Conservation (phyloP, 148 eudicot genomes). For the Arbutus unedo region DNA sequence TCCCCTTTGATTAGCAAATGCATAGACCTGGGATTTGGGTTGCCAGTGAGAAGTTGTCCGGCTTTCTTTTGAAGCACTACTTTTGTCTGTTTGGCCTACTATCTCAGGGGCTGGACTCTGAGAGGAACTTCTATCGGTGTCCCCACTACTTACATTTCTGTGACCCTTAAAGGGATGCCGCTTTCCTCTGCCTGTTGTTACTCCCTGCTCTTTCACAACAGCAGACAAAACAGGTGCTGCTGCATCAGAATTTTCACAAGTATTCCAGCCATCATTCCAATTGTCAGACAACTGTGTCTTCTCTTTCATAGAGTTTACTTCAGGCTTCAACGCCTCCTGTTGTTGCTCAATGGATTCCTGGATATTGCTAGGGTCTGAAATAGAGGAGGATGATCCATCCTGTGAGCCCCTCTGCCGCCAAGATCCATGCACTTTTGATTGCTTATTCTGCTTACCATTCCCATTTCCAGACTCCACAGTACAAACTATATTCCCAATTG, state of each 20-base stretch:
- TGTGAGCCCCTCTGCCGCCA: conserved; percentile 58
- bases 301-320: conserved; percentile 20
- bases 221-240: conserved; percentile 19
- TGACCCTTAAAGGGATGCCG: conserved; percentile 46
- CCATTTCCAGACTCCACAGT: conserved; percentile 34
- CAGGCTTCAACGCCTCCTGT: conserved; percentile 23
- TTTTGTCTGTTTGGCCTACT: conserved; percentile 46
- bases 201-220: conserved; percentile 38
- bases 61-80: conserved; percentile 37
- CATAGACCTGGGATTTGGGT: conserved; percentile 55
- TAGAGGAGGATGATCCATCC: conserved; percentile 27
- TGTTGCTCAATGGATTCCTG: conserved; percentile 27
- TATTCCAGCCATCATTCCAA: conserved; percentile 44
- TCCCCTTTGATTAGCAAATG: conserved; percentile 30
- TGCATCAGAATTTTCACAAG: conserved; percentile 28
- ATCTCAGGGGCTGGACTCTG: conserved; percentile 35
- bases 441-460: conserved; percentile 40
- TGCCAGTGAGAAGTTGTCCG: conserved; percentile 70
- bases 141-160: conserved; percentile 30
- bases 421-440: conserved; percentile 48
- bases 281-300: conserved; percentile 26
- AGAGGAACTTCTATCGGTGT: conserved; percentile 20
- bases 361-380: conserved; percentile 24
- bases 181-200: conserved; percentile 49
- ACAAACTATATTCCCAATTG: conserved; percentile 23